Evolutionary conservation across 208 protist genomes (phyloP).

Genomic region (Acanthamoeba sp.): DNA sequence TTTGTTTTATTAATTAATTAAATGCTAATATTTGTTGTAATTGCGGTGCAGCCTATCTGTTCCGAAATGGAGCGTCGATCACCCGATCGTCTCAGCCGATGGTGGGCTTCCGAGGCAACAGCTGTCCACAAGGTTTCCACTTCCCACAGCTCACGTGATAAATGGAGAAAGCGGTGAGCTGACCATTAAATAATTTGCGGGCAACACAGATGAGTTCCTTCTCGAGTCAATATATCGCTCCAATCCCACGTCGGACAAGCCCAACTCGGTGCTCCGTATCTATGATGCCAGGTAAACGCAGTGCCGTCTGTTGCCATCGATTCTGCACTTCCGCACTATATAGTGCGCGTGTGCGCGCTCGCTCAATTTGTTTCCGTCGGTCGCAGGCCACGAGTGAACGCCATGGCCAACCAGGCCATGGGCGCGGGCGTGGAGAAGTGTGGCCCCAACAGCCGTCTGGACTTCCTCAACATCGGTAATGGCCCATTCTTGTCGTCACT

Average conservation of each 20-base stretch:
- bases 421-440: slow-evolving; percentile 55
- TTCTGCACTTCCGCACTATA: too few relatives aligned
- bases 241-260: slow-evolving; percentile 45
- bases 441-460: background rate
- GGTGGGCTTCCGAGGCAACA: slow-evolving; percentile 61
- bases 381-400: slow-evolving; percentile 52
- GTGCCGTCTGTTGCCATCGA: too few relatives aligned
- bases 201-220: background rate
- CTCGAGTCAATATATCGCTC: slow-evolving; percentile 38
- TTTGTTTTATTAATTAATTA: too few relatives aligned
- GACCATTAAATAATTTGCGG: too few relatives aligned
- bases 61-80: slow-evolving; percentile 54
- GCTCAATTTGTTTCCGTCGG: background rate
- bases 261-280: slow-evolving; percentile 44
- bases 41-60: slow-evolving; percentile 38
- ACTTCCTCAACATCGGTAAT: slow-evolving; percentile 70
- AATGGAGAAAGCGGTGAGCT: too few relatives aligned
- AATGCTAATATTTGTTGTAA: too few relatives aligned
- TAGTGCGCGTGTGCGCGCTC: background rate
- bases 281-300: slow-evolving; percentile 31
- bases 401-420: slow-evolving; percentile 71
- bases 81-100: slow-evolving; percentile 49
- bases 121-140: slow-evolving; percentile 40
- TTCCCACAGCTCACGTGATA: too few relatives aligned
- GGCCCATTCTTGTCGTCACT: background rate